Conservation (phyloP, 73 alveolate genomes). For the Stentor roeselii region DNA sequence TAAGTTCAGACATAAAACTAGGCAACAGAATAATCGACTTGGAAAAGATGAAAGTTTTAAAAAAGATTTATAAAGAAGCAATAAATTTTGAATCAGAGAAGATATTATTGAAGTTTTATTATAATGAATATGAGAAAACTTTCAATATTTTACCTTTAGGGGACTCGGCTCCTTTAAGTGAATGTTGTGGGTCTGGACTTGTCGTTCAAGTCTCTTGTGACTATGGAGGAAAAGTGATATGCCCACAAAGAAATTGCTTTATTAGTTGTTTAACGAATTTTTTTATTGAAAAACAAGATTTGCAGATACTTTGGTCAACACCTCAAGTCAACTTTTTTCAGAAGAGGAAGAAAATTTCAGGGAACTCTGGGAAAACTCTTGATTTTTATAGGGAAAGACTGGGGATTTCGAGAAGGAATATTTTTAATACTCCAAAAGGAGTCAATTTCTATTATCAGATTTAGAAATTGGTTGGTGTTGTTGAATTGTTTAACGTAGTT, state of each 20-base stretch:
- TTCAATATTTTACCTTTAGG: background rate
- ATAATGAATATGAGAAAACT: background rate
- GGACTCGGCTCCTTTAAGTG: background rate
- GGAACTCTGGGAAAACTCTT: background rate
- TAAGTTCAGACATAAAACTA: background rate
- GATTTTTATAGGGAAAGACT: background rate
- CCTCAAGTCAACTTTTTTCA: background rate
- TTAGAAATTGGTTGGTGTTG: too few species aligned
- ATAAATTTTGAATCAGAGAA: background rate
- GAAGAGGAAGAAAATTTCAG: background rate
- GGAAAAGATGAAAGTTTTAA: too few species aligned
- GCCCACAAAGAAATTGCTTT: background rate
- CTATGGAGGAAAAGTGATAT: background rate
- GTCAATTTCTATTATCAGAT: background rate
- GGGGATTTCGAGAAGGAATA: background rate
- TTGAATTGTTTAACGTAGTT: too few species aligned
- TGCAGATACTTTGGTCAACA: slow-evolving; percentile 11
- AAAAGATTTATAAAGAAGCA: too few species aligned
- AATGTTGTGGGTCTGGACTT: background rate
- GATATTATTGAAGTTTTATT: too few species aligned
- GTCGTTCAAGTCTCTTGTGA: background rate
- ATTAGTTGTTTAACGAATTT: background rate
- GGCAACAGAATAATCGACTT: background rate
- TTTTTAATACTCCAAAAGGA: too few species aligned
- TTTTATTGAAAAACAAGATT: background rate